Evolutionary conservation across 2,329 filamentous ascomycete genomes (phyloP).

Genomic region (Fusarium pininemorale): DNA sequence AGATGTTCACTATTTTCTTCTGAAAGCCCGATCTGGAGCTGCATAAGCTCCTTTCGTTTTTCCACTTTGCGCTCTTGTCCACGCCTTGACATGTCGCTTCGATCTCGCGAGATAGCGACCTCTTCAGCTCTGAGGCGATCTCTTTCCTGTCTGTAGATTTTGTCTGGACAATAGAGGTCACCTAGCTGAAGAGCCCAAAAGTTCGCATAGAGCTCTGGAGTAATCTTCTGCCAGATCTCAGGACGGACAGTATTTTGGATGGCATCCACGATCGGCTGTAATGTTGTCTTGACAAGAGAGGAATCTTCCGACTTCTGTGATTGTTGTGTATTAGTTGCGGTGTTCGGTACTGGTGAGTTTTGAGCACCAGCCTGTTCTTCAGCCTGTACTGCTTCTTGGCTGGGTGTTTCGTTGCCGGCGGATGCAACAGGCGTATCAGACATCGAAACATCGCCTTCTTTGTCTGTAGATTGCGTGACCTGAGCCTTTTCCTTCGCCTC

Average conservation of each 20-base stretch:
- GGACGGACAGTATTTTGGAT: conserved; percentile 70
- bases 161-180: conserved; percentile 79
- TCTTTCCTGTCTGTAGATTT: conserved; percentile 81
- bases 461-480: conserved; percentile 51
- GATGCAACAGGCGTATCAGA: conserved; percentile 47
- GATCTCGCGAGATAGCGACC: conserved; percentile 73
- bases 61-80: conserved; percentile 71
- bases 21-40: conserved; percentile 74
- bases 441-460: conserved; percentile 68
- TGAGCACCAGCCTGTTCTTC: conserved; percentile 47
- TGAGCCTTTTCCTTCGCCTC: conserved; percentile 43
- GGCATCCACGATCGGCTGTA: conserved; percentile 77
- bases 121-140: conserved; percentile 74
- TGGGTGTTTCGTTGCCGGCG: conserved; percentile 39
- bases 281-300: conserved; percentile 47
- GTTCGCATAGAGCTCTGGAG: conserved; percentile 82
- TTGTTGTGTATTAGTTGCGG: conserved; percentile 37
- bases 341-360: conserved; percentile 10
- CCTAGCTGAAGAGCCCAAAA: conserved; percentile 92
- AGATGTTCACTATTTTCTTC: conserved; percentile 78
- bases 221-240: conserved; percentile 75
- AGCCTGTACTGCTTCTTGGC: conserved; percentile 38
- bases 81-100: conserved; percentile 75
- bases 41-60: conserved; percentile 74
- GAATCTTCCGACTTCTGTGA: conserved; percentile 49